Conservation (phyloP, 805 yeast species). For the Myxozyma vanderwaltii region DNA sequence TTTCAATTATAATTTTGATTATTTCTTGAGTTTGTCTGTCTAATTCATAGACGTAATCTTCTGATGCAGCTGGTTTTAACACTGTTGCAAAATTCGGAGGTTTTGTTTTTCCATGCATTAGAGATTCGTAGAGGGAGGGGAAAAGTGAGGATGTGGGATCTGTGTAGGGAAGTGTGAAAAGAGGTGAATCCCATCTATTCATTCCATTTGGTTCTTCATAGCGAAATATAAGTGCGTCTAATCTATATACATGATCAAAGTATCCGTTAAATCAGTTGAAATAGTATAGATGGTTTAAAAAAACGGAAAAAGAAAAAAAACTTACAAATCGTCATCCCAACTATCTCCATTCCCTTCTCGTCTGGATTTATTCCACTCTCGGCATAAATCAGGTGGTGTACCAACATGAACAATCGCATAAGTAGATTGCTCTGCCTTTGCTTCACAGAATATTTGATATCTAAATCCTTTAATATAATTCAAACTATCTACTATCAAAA, state of each 20-base stretch:
- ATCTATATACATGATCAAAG: conserved; percentile 34
- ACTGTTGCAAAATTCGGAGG: conserved; percentile 84
- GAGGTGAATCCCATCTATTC: conserved; percentile 92
- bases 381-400: conserved; percentile 62
- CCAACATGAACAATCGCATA: conserved; percentile 81
- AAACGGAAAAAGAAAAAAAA: too few species aligned
- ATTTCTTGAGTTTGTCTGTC: conserved; percentile 72
- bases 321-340: conserved; percentile 35
- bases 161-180: conserved; percentile 66
- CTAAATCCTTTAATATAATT: conserved; percentile 94
- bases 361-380: conserved; percentile 56
- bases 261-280: neutral
- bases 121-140: conserved; percentile 57
- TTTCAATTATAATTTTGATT: conserved; percentile 61
- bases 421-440: conserved; percentile 78
- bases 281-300: too few species aligned
- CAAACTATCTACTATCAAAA: conserved; percentile 83
- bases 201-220: conserved; percentile 90
- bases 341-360: conserved; percentile 11
- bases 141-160: conserved; percentile 52
- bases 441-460: conserved; percentile 91
- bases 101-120: conserved; percentile 57
- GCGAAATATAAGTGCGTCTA: conserved; percentile 71
- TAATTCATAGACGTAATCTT: conserved; percentile 74
- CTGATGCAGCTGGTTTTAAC: conserved; percentile 74